Conservation (phyloP, 2,329 filamentous ascomycete species). For the Aaosphaeria pasadenensis region DNA sequence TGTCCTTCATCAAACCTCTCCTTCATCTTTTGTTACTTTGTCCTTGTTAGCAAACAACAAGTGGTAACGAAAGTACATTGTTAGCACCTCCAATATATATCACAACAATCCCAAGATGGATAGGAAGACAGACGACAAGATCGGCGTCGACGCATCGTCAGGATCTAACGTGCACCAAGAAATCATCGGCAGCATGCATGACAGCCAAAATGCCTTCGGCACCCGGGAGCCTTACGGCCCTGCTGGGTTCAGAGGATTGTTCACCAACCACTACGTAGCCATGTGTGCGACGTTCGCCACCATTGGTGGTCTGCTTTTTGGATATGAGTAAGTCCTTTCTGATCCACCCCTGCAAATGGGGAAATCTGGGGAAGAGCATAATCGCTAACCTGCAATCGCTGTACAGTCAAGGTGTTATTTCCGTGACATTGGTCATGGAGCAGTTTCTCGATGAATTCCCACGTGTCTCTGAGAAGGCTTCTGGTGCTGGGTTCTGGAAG, state of each 20-base stretch:
- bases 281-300: constrained; percentile 52
- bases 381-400: background rate
- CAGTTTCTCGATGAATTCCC: constrained; percentile 49
- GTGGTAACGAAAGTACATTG: too few relatives aligned
- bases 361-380: too few relatives aligned
- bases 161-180: constrained; percentile 18
- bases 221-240: constrained; percentile 30
- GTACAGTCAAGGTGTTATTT: constrained; percentile 40
- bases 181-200: constrained; percentile 10
- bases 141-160: constrained; percentile 13
- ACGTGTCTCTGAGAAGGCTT: constrained; percentile 39
- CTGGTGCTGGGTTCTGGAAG: constrained; percentile 45
- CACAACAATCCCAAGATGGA: too few relatives aligned
- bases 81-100: too few relatives aligned
- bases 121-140: constrained; percentile 8
- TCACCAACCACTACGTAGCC: constrained; percentile 49
- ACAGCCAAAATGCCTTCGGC: constrained; percentile 7
- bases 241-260: constrained; percentile 45
- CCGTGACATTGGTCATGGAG: constrained; percentile 51
- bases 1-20: too few relatives aligned
- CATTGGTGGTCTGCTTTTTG: constrained; percentile 50
- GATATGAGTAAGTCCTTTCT: constrained; percentile 41
- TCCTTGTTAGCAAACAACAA: too few relatives aligned
- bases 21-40: too few relatives aligned
- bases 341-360: background rate